Evolutionary conservation across 2,329 filamentous ascomycete genomes (phyloP).

Genomic region (Paracamarosporium sp.): DNA sequence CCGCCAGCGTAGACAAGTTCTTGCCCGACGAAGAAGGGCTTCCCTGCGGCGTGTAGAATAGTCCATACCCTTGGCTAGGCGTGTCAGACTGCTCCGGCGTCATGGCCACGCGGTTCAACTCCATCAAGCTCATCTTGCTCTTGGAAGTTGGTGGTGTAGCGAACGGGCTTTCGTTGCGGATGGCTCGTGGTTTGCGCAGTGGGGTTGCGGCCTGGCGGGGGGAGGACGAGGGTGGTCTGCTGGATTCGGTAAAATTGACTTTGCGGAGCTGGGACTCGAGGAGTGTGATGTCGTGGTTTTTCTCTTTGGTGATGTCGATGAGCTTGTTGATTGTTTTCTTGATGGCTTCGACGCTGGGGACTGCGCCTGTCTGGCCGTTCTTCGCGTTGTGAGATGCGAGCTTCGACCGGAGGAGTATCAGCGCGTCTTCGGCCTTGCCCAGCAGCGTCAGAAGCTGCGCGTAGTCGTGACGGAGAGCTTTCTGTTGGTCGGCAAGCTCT

Average conservation of each 20-base stretch:
- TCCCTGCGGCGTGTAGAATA: slow-evolving; percentile 44
- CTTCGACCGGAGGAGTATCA: slow-evolving; percentile 80
- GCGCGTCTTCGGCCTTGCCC: slow-evolving; percentile 77
- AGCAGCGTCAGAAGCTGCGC: slow-evolving; percentile 76
- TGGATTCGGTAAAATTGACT: slow-evolving; percentile 51
- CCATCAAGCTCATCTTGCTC: slow-evolving; percentile 38
- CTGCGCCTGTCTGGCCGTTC: slow-evolving; percentile 51
- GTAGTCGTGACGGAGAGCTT: slow-evolving; percentile 79
- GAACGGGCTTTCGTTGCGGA: slow-evolving; percentile 35
- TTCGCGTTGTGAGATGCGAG: slow-evolving; percentile 66
- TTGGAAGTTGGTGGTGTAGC: slow-evolving; percentile 46
- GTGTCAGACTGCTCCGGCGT: slow-evolving; percentile 38
- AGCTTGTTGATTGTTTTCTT: slow-evolving; percentile 91
- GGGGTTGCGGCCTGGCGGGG: slow-evolving; percentile 24
- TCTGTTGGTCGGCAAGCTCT: slow-evolving; percentile 84
- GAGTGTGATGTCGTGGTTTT: slow-evolving; percentile 88
- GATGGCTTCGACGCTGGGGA: slow-evolving; percentile 90
- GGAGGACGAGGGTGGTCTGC: slow-evolving; percentile 32
- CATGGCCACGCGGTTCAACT: slow-evolving; percentile 35
- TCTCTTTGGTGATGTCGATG: slow-evolving; percentile 90
- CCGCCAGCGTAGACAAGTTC: slow-evolving; percentile 44
- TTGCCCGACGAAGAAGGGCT: slow-evolving; percentile 27
- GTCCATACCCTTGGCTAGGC: slow-evolving; percentile 38
- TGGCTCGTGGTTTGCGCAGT: slow-evolving; percentile 22
- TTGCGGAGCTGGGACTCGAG: slow-evolving; percentile 86